These are phyloP conservation scores for Brassica balearica DNA, from an alignment of 441 rosid species.

Conservation along the genomic window DNA sequence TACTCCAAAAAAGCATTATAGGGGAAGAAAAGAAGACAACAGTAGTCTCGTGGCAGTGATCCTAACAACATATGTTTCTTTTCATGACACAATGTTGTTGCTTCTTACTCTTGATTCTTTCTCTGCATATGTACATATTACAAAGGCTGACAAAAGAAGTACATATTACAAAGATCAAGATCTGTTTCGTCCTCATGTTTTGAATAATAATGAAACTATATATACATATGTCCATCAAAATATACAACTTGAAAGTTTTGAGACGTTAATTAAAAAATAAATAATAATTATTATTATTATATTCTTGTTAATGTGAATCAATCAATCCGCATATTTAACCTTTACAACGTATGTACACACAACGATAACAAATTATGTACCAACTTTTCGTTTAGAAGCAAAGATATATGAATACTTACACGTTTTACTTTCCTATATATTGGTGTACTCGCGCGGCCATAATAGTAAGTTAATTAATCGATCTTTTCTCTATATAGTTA, in stretches of 20 bases:
- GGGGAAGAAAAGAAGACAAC: not conserved
- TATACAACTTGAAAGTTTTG: not conserved
- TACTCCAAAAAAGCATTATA: not conserved
- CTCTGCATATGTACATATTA: not conserved
- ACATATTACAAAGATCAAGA: constrained; percentile 17
- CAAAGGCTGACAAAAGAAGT: not conserved
- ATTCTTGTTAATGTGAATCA: constrained; percentile 9
- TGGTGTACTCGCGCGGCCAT: not conserved
- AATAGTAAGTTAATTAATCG: not conserved
- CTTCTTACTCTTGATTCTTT: not conserved
- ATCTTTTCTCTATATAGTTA: not conserved
- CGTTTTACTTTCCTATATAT: not conserved
- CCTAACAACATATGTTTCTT: not conserved
- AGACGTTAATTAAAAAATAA: not conserved
- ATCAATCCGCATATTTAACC: not conserved
- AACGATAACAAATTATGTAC: not conserved
- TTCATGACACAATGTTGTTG: constrained; percentile 15
- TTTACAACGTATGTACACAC: constrained; percentile 3
- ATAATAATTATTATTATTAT: not conserved
- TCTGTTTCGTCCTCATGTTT: constrained; percentile 8
- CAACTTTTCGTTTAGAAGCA: too few relatives aligned
- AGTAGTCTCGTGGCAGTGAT: constrained; percentile 3
- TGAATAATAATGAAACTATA: not conserved
- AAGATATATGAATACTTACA: not conserved
- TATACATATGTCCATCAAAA: not conserved